Percentiles rank a stretch among this genome's conserved stretches.
Conservation (phyloP, 2,329 filamentous ascomycete species). For the Cladosporium phlei region DNA sequence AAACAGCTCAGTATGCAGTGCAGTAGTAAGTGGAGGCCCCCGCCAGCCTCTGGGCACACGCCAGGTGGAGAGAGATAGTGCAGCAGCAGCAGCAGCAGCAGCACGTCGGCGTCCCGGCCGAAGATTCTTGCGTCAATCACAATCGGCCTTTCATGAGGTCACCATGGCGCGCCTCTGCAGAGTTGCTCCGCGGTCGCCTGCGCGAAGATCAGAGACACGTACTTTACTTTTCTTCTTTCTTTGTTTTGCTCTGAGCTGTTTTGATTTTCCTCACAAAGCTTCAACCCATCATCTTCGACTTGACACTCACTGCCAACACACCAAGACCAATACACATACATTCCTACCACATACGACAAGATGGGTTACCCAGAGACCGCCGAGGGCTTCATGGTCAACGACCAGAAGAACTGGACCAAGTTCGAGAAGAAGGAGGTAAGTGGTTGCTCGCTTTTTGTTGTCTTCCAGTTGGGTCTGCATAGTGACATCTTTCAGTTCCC, state of each 20-base stretch:
- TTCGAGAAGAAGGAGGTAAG: conserved; percentile 55
- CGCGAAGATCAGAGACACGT: too few species aligned
- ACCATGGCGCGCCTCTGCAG: conserved; percentile 3
- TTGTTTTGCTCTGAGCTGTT: background rate
- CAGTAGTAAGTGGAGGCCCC: too few species aligned
- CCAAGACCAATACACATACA: background rate
- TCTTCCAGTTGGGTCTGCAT: background rate
- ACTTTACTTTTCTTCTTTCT: conserved; percentile 8
- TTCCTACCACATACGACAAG: too few species aligned
- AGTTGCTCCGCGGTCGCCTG: too few species aligned
- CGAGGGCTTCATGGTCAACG: conserved; percentile 45
- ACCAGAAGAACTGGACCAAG: conserved; percentile 57
- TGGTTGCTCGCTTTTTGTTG: background rate
- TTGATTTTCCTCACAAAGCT: conserved; percentile 18
- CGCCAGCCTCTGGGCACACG: conserved; percentile 7
- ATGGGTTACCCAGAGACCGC: conserved; percentile 51
- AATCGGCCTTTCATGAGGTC: conserved; percentile 11
- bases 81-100: too few species aligned
- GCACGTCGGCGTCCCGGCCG: conserved; percentile 9
- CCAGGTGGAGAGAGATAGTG: conserved; percentile 7
- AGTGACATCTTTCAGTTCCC: conserved; percentile 52
- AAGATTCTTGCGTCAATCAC: conserved; percentile 14
- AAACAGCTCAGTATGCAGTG: background rate
- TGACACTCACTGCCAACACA: background rate
- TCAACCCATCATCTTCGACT: background rate